These are phyloP conservation scores for Berberis thunbergii DNA, from an alignment of 164 flowering plant genomes.

Conservation along the genomic window DNA sequence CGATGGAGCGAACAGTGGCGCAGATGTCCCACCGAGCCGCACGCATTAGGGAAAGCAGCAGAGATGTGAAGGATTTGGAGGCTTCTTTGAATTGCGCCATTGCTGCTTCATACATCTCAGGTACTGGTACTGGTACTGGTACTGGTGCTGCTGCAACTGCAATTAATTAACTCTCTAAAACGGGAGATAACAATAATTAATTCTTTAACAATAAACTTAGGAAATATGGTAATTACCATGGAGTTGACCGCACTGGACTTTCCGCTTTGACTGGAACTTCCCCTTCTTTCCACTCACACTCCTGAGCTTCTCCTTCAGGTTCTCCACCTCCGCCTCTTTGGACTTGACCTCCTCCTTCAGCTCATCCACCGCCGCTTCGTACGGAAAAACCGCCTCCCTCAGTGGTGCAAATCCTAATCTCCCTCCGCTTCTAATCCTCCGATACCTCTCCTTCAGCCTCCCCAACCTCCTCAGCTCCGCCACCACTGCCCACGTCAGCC, in stretches of 20 bases:
- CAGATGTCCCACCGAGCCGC: constrained; percentile 87
- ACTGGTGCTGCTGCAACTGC: constrained; percentile 45
- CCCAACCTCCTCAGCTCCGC: constrained; percentile 64
- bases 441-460: constrained; percentile 61
- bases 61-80: constrained; percentile 59
- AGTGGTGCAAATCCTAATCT: constrained; percentile 27
- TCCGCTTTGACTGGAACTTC: constrained; percentile 35
- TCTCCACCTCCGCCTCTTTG: constrained; percentile 63
- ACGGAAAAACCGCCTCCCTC: constrained; percentile 80
- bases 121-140: constrained; percentile 46
- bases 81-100: constrained; percentile 63
- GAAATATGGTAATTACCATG: constrained; percentile 1
- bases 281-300: constrained; percentile 36
- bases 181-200: no score
- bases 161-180: neutral
- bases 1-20: constrained; percentile 80
- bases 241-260: constrained; percentile 40
- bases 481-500: constrained; percentile 81
- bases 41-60: constrained; percentile 81
- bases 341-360: constrained; percentile 69
- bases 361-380: constrained; percentile 88
- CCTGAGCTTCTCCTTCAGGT: constrained; percentile 57
- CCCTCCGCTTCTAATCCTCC: constrained; percentile 34
- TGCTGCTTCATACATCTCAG: constrained; percentile 56
- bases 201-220: no score